These are phyloP conservation scores for Ceratocystis papillata DNA, from an alignment of 2,329 filamentous ascomycete species.

Conservation along the genomic window DNA sequence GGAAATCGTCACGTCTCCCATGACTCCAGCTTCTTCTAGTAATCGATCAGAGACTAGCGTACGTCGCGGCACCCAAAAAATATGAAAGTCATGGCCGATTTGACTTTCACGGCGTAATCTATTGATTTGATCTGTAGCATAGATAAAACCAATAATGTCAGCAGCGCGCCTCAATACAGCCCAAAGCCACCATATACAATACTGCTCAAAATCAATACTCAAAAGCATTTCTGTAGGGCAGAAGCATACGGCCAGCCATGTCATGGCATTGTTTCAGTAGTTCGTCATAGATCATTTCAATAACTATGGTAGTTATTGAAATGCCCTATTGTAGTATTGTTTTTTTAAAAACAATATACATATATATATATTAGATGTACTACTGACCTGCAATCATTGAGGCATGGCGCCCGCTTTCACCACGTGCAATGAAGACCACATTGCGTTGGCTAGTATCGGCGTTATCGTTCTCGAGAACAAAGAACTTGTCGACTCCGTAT, in stretches of 20 bases:
- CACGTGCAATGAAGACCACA: slow-evolving; percentile 83
- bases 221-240: neutral
- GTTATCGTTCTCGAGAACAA: slow-evolving; percentile 92
- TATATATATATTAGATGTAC: neutral
- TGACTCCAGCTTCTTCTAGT: slow-evolving; percentile 81
- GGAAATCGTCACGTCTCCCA: slow-evolving; percentile 81
- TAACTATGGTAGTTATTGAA: neutral
- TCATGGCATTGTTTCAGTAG: neutral
- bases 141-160: slow-evolving; percentile 24
- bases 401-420: slow-evolving; percentile 76
- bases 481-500: slow-evolving; percentile 95
- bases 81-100: slow-evolving; percentile 87
- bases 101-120: slow-evolving; percentile 77
- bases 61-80: slow-evolving; percentile 90
- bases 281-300: neutral
- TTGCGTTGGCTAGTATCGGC: slow-evolving; percentile 90
- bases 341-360: neutral
- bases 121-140: slow-evolving; percentile 68
- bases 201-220: neutral
- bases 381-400: slow-evolving; percentile 76
- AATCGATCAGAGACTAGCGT: slow-evolving; percentile 86
- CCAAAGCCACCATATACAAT: neutral
- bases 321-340: neutral
- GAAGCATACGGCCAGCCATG: neutral
- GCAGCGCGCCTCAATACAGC: neutral